phyloP scores from a whole-genome alignment of 768 basidiomycete genomes.

The Pulveroboletus sp. region DNA sequence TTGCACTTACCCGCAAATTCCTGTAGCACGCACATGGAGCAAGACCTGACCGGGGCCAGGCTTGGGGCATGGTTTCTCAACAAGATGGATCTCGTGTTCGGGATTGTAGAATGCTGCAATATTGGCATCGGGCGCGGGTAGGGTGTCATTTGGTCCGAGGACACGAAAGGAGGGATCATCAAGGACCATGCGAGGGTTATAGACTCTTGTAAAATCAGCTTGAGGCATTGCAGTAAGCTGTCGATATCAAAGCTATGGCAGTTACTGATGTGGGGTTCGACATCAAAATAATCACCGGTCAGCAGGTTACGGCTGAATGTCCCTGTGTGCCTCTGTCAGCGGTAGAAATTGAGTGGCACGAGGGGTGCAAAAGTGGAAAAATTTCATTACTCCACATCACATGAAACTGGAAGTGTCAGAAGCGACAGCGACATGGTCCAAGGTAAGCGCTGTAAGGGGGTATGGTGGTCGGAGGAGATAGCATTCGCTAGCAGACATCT shows the following conservation, averaged over 20 bases:
- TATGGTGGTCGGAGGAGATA: too few species aligned
- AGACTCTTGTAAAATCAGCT: conserved; percentile 37
- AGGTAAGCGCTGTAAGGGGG: too few species aligned
- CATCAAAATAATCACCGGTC: neutral
- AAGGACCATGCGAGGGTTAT: conserved; percentile 52
- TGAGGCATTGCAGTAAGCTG: conserved; percentile 16
- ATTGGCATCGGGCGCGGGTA: conserved; percentile 40
- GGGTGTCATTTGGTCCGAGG: conserved; percentile 46
- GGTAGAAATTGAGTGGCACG: too few species aligned
- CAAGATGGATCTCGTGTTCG: conserved; percentile 57
- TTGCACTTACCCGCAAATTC: conserved; percentile 57
- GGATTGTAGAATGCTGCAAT: conserved; percentile 66
- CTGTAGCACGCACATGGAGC: conserved; percentile 61
- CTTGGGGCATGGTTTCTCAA: conserved; percentile 56
- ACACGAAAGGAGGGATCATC: conserved; percentile 53
- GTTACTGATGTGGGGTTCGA: neutral
- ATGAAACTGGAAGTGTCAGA: too few species aligned
- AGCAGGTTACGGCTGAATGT: conserved; percentile 5
- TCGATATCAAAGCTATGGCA: neutral
- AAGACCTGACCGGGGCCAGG: conserved; percentile 64
- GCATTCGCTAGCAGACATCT: too few species aligned
- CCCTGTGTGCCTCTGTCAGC: too few species aligned
- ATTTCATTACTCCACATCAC: too few species aligned
- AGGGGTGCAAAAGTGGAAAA: too few species aligned
- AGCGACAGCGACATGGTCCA: too few species aligned